phyloP scores from a whole-genome alignment of 441 rosid species.

The Erodium moschatum region DNA sequence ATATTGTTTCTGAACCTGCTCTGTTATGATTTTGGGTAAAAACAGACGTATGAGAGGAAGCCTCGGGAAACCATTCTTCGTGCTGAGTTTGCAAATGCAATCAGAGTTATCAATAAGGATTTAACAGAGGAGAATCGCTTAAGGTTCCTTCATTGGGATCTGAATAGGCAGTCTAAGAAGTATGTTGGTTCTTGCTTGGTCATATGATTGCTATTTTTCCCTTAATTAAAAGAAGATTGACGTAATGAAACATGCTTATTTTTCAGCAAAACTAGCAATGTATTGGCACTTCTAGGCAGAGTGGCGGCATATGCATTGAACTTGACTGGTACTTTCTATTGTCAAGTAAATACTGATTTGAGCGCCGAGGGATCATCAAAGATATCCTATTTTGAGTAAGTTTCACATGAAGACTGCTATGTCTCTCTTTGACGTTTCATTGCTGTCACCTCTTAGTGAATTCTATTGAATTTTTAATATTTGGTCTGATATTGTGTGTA shows the following conservation, averaged over 20 bases:
- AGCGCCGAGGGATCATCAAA: conserved; percentile 39
- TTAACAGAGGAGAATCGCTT: conserved; percentile 65
- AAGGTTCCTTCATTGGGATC: conserved; percentile 72
- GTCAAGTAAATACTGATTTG: conserved; percentile 56
- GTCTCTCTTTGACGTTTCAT: neutral
- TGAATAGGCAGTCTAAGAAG: conserved; percentile 78
- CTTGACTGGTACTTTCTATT: conserved; percentile 80
- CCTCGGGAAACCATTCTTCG: conserved; percentile 94
- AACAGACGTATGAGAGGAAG: conserved; percentile 76
- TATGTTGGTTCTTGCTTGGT: conserved; percentile 25
- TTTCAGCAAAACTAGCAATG: conserved; percentile 76
- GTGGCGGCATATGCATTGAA: conserved; percentile 77
- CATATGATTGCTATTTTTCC: conserved; percentile 3
- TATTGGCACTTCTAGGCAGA: conserved; percentile 69
- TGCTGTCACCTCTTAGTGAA: neutral
- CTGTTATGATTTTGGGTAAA: conserved; percentile 10
- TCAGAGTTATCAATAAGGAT: conserved; percentile 76
- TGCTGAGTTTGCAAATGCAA: conserved; percentile 88
- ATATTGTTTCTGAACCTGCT: neutral
- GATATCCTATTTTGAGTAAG: conserved; percentile 50
- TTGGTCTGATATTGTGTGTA: neutral
- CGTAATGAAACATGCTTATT: conserved; percentile 15
- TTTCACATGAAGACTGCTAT: conserved; percentile 10
- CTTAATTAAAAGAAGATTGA: conserved; percentile 9
- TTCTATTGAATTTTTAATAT: neutral